These are phyloP conservation scores for Leptosphaerulina australis DNA, from an alignment of 2,329 filamentous ascomycete genomes.

Conservation along the genomic window DNA sequence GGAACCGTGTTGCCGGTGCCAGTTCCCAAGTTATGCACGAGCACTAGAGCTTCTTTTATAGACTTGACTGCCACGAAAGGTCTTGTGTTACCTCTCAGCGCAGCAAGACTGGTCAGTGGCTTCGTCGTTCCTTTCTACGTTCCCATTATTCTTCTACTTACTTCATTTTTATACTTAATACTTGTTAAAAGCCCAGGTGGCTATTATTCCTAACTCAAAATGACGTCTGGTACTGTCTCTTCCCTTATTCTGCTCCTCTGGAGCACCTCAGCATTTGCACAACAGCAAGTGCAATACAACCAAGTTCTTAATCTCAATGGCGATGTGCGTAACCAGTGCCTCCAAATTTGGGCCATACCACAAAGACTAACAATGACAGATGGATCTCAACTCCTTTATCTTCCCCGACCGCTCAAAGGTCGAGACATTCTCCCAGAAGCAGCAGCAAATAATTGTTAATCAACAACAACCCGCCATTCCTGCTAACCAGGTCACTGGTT, in stretches of 20 bases:
- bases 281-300: slow-evolving; percentile 45
- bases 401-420: slow-evolving; percentile 47
- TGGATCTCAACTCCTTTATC: slow-evolving; percentile 46
- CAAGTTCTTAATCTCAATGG: slow-evolving; percentile 50
- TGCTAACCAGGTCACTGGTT: slow-evolving; percentile 46
- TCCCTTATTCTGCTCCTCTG: slow-evolving; percentile 38
- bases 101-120: slow-evolving; percentile 42
- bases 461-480: slow-evolving; percentile 44
- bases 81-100: slow-evolving; percentile 25
- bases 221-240: slow-evolving; percentile 48
- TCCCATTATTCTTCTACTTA: slow-evolving; percentile 26
- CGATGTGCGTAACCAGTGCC: slow-evolving; percentile 37
- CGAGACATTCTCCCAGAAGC: slow-evolving; percentile 48
- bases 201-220: slow-evolving; percentile 31
- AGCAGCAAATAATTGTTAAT: slow-evolving; percentile 50
- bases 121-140: slow-evolving; percentile 37
- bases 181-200: slow-evolving; percentile 42
- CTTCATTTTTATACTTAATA: slow-evolving; percentile 33
- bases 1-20: slow-evolving; percentile 26
- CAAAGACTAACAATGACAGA: slow-evolving; percentile 31
- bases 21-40: slow-evolving; percentile 13
- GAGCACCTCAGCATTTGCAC: slow-evolving; percentile 36
- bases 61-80: slow-evolving; percentile 21
- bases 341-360: fast-evolving
- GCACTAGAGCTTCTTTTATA: slow-evolving; percentile 32